Evolutionary conservation across 441 rosid genomes (phyloP), one percentile per base, ranked within the genome.

Genomic region (Corymbia calophylla): DNA sequence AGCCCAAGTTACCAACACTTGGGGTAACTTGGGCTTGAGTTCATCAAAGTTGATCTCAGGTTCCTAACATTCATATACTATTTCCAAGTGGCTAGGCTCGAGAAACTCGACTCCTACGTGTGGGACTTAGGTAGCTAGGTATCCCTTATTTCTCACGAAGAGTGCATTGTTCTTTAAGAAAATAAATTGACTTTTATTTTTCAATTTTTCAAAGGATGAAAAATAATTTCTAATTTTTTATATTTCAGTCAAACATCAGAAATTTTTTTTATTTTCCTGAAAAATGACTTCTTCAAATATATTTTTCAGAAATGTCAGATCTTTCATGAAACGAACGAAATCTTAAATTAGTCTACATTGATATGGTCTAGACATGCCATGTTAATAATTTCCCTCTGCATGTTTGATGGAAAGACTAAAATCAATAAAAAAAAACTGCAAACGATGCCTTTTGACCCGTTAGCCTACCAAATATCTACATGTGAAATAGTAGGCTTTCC

Each of bases 21-120:
- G 2, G 0, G 81, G 16, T 0, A 3, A 18, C 27, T 19, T 0
- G 2, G 0, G 81, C 27, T 0, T 18, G 0, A 70, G 3, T 70
- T 70, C 81, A 70, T 70, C 2, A 70, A 16, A 4, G 1, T 1
- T 0, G 8, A 4, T 4, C 27, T 1, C 0, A 5, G 1, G 27
- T 32, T 70, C 44, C 2, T 6, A 3, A 10, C 5, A 3, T 70
- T 19, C 2, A 0, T 35, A 35, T 70, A 10, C 5, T 1, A 21
- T 23, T 35, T 70, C 29, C 27, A 9, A 35, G 15, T 19, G 16
- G 48, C 12, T 70, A 2, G 48, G 27, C 48, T 11, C 14, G 13
- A 70, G 47, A 35, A 70, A 19, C 19, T 1, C 1, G 0, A 1
- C 25, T 70, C 27, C 12, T 70, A 4, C 1, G 1, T 32, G 6